Evolutionary conservation across 2,329 filamentous ascomycete species (phyloP).

Genomic region (Ceratocystis ficicola): DNA sequence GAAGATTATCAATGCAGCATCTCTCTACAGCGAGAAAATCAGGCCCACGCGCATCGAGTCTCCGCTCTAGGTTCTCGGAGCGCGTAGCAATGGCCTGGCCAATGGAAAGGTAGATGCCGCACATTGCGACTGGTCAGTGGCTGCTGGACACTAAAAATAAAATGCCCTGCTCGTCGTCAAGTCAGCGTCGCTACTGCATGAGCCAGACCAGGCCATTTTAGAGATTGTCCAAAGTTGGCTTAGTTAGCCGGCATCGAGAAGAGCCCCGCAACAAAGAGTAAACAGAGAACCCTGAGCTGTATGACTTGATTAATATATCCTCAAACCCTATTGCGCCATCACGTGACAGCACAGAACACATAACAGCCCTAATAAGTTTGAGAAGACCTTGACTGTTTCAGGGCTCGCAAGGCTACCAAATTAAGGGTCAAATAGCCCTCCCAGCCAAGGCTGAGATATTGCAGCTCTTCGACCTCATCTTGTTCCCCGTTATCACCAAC

Average conservation of each 20-base stretch:
- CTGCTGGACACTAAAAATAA: not conserved
- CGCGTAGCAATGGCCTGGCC: slow-evolving; percentile 9
- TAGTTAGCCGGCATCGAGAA: not conserved
- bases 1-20: not conserved
- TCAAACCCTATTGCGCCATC: not conserved
- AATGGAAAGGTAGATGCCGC: slow-evolving; percentile 22
- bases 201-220: not conserved
- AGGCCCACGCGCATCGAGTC: not conserved
- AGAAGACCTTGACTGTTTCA: not conserved
- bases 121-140: slow-evolving; percentile 18
- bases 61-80: slow-evolving; percentile 6
- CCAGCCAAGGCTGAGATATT: slow-evolving; percentile 2
- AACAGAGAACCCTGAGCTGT: not conserved
- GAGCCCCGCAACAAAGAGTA: not conserved
- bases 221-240: not conserved
- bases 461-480: not conserved
- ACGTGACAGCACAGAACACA: not conserved
- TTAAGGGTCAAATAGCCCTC: not conserved
- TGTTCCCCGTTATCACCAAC: not conserved
- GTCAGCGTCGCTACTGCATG: not conserved
- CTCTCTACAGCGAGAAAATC: not conserved
- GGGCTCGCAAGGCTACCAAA: not conserved
- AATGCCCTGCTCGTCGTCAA: not conserved
- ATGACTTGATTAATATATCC: too few relatives aligned
- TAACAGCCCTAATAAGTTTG: not conserved